Evolutionary conservation across 2,329 filamentous ascomycete species (phyloP).

Genomic region (Onygenales sp.): DNA sequence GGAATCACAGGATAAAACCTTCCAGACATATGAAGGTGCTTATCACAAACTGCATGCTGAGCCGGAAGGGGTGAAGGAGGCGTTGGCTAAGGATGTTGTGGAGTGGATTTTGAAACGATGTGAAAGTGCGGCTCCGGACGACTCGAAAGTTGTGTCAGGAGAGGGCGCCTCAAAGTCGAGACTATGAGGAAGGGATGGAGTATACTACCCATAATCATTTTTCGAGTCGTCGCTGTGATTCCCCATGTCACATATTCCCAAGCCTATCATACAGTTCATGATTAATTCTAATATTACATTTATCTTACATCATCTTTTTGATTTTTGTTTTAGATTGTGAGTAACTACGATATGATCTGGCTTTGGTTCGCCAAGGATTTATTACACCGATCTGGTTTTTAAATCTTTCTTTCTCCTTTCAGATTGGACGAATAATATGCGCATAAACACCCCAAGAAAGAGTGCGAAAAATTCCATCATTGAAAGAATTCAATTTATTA

Average conservation of each 20-base stretch:
- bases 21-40: slow-evolving; percentile 65
- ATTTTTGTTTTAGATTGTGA: too few relatives aligned
- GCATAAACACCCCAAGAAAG: too few relatives aligned
- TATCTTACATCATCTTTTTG: background rate
- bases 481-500: too few relatives aligned
- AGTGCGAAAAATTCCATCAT: too few relatives aligned
- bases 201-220: too few relatives aligned
- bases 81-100: slow-evolving; percentile 47
- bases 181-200: slow-evolving; percentile 1
- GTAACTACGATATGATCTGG: too few relatives aligned
- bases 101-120: slow-evolving; percentile 51
- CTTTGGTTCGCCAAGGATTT: too few relatives aligned
- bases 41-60: slow-evolving; percentile 54
- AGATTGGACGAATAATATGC: too few relatives aligned
- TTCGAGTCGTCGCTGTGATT: background rate
- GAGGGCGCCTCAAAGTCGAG: background rate
- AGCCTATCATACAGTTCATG: background rate
- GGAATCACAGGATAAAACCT: slow-evolving; percentile 55
- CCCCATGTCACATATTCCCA: background rate
- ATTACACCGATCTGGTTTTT: too few relatives aligned
- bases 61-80: slow-evolving; percentile 20
- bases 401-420: too few relatives aligned
- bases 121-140: background rate
- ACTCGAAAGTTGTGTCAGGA: background rate
- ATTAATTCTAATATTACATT: background rate